A percentile compares a stretch with the other conserved stretches of the same genome.
Evolutionary conservation across 805 yeast species (phyloP).

Genomic region (Priceomyces medius): DNA sequence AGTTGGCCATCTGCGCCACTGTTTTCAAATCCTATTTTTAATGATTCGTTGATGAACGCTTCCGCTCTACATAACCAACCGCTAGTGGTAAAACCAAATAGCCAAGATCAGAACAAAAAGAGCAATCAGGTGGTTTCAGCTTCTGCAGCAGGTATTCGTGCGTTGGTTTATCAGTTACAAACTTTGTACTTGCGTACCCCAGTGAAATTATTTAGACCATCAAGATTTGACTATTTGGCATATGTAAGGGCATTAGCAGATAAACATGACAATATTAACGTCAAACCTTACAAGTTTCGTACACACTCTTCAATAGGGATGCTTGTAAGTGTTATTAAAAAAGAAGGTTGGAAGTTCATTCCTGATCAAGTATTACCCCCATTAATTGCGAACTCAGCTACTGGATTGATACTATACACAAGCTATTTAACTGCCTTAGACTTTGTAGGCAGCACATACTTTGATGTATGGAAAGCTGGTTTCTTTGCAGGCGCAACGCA

Average conservation of each 20-base stretch:
- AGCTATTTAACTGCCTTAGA: constrained; percentile 64
- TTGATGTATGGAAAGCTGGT: constrained; percentile 77
- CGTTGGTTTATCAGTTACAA: constrained; percentile 74
- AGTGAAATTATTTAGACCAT: constrained; percentile 84
- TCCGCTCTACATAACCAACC: not conserved
- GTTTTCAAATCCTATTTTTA: not conserved
- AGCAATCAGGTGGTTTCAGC: constrained; percentile 62
- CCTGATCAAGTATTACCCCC: constrained; percentile 90
- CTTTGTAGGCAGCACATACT: constrained; percentile 20
- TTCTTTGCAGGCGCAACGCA: constrained; percentile 83
- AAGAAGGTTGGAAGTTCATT: constrained; percentile 82
- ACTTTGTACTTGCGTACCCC: constrained; percentile 77
- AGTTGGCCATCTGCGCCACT: constrained; percentile 2
- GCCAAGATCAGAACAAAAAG: constrained; percentile 7
- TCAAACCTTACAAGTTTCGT: constrained; percentile 52
- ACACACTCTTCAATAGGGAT: constrained; percentile 83
- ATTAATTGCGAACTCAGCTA: constrained; percentile 80
- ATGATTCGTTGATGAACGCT: constrained; percentile 1
- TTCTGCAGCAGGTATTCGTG: constrained; percentile 83
- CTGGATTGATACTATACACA: constrained; percentile 83
- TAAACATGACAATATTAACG: constrained; percentile 43
- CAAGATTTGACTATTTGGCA: constrained; percentile 83
- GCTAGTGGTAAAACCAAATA: not conserved
- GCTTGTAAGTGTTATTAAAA: constrained; percentile 63
- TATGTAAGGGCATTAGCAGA: constrained; percentile 54